A percentile compares a stretch with the other conserved stretches of the same genome.
These are phyloP conservation scores for Eremochloa ophiuroides DNA, from an alignment of 176 grass and related monocot species.

Conservation along the genomic window DNA sequence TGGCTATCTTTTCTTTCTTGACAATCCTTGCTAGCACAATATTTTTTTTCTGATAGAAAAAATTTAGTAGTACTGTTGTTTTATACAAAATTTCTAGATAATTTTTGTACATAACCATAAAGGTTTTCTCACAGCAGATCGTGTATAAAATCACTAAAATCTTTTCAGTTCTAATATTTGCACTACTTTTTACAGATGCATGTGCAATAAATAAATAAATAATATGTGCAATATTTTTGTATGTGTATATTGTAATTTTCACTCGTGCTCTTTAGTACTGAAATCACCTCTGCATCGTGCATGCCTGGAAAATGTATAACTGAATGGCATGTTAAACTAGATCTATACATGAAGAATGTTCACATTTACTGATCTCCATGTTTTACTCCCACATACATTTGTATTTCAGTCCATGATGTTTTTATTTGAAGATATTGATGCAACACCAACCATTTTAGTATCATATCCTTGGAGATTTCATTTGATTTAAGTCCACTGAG, in stretches of 20 bases:
- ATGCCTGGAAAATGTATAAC: not conserved
- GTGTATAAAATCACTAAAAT: not conserved
- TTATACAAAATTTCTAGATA: not conserved
- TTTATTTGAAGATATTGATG: not conserved
- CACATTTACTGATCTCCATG: not conserved
- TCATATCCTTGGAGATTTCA: not conserved
- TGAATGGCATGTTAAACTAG: not conserved
- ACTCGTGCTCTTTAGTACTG: not conserved
- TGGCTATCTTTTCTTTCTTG: not conserved
- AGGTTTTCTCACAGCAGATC: not conserved
- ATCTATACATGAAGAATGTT: not conserved
- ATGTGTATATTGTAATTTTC: not conserved
- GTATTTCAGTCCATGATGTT: not conserved
- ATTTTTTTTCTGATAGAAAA: not conserved
- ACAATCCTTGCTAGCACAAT: not conserved
- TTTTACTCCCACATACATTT: not conserved
- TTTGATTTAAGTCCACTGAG: not conserved
- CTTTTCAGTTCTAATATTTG: not conserved
- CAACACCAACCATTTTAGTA: not conserved
- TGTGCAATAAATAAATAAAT: not conserved
- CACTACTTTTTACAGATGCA: not conserved
- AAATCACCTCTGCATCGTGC: not conserved
- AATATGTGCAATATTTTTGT: not conserved
- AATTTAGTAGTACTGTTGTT: not conserved
- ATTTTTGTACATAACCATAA: not conserved